Evolutionary conservation across 2,329 filamentous ascomycete species (phyloP).

Genomic region (Colletotrichum costaricense): DNA sequence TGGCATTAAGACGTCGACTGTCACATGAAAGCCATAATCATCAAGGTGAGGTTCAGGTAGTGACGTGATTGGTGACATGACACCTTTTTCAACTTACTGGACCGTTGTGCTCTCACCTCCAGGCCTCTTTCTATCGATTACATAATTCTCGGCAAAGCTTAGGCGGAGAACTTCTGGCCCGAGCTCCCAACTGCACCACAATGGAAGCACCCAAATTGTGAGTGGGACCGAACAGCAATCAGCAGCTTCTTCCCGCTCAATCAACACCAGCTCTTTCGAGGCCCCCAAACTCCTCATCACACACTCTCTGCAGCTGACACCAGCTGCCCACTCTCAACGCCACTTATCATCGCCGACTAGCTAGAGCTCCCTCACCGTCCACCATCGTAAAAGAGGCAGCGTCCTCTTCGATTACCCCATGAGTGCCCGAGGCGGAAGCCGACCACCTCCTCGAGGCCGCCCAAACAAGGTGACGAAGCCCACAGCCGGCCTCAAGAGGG

Average conservation of each 20-base stretch:
- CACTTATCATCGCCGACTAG: slow-evolving; percentile 24
- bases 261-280: slow-evolving; percentile 28
- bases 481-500: slow-evolving; percentile 31
- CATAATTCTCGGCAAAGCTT: slow-evolving; percentile 10
- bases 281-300: slow-evolving; percentile 30
- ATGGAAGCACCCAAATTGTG: not conserved
- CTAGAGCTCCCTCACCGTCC: slow-evolving; percentile 28
- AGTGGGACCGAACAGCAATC: slow-evolving; percentile 25
- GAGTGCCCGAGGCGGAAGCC: slow-evolving; percentile 37
- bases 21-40: not conserved
- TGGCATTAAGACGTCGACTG: not conserved
- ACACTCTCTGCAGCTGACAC: slow-evolving; percentile 30
- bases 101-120: not conserved
- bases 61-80: not conserved
- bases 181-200: slow-evolving; percentile 30
- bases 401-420: slow-evolving; percentile 24
- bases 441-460: slow-evolving; percentile 48
- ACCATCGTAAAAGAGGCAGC: slow-evolving; percentile 31
- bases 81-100: not conserved
- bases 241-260: slow-evolving; percentile 26
- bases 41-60: not conserved
- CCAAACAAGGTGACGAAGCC: slow-evolving; percentile 58
- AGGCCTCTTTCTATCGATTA: slow-evolving; percentile 4
- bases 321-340: slow-evolving; percentile 32
- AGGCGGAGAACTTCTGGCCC: slow-evolving; percentile 39